These are phyloP conservation scores for Herpetomonas samuelpessoai DNA, from an alignment of 208 protist species.

Conservation along the genomic window DNA sequence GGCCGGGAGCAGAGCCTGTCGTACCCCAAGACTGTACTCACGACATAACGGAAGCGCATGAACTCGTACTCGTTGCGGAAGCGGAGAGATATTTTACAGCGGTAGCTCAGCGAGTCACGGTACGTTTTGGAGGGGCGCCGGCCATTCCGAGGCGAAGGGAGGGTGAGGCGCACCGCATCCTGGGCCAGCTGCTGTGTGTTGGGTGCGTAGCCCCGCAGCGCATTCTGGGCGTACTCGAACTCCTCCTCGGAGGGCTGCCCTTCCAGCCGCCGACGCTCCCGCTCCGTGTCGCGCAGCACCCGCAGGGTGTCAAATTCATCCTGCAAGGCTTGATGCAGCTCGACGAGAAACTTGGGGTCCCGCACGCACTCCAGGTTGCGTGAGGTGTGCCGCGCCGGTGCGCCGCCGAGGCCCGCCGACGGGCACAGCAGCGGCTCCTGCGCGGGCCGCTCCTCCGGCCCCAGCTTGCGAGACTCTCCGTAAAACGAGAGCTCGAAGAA, in stretches of 20 bases:
- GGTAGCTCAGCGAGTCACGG: neutral
- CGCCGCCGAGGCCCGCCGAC: neutral
- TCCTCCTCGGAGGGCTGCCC: neutral
- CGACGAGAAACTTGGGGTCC: slow-evolving; percentile 21
- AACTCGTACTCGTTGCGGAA: slow-evolving; percentile 22
- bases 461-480: slow-evolving; percentile 15
- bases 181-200: neutral
- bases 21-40: slow-evolving; percentile 18
- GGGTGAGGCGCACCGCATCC: slow-evolving; percentile 6
- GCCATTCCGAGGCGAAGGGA: slow-evolving; percentile 12
- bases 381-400: neutral
- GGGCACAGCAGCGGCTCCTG: slow-evolving; percentile 15
- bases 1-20: slow-evolving; percentile 16
- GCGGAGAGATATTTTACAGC: slow-evolving; percentile 2
- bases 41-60: slow-evolving; percentile 19
- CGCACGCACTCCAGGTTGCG: slow-evolving; percentile 2
- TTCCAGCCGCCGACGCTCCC: slow-evolving; percentile 3
- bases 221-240: neutral
- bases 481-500: slow-evolving; percentile 19
- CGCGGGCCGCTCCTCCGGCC: neutral
- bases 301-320: slow-evolving; percentile 14
- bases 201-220: neutral
- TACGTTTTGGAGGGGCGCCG: neutral
- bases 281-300: slow-evolving; percentile 4
- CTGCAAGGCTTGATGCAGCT: slow-evolving; percentile 22